Conservation (phyloP, 768 basidiomycete genomes). For the Brasilioporus rufonigricans region DNA sequence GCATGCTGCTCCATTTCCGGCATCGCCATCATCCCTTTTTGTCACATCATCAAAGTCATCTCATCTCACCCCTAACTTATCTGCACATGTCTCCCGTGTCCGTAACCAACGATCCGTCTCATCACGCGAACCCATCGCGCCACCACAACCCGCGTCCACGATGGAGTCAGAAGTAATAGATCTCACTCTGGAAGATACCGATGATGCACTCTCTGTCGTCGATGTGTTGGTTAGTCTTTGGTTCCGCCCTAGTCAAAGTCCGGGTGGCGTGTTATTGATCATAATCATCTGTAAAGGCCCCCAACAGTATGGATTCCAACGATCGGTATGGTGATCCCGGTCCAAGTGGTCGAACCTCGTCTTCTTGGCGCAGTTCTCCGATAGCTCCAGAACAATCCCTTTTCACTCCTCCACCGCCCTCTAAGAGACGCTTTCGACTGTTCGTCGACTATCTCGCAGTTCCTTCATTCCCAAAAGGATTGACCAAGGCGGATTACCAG, state of each 20-base stretch:
- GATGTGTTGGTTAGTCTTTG: constrained; percentile 20
- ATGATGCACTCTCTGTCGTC: constrained; percentile 13
- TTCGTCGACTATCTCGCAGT: constrained; percentile 19
- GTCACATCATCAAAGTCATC: background rate
- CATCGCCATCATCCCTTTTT: background rate
- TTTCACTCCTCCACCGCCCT: constrained; percentile 29
- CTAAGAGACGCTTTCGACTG: constrained; percentile 8
- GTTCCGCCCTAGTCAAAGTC: constrained; percentile 1
- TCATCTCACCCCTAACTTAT: constrained; percentile 2
- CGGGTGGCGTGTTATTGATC: constrained; percentile 5
- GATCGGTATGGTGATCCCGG: background rate
- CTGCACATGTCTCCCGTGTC: constrained; percentile 4
- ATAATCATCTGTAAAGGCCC: background rate
- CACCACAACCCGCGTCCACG: background rate
- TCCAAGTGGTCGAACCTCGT: background rate
- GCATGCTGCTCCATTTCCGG: background rate
- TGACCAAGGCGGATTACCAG: constrained; percentile 21
- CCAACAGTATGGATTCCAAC: background rate
- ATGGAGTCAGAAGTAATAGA: constrained; percentile 16
- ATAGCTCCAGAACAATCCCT: constrained; percentile 18
- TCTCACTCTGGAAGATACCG: constrained; percentile 23
- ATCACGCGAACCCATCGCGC: background rate
- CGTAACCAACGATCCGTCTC: constrained; percentile 1
- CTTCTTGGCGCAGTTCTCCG: constrained; percentile 7
- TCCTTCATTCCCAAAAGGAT: constrained; percentile 22